phyloP scores from a whole-genome alignment of 2,329 filamentous ascomycete genomes.

The Hypoxylon sp. region DNA sequence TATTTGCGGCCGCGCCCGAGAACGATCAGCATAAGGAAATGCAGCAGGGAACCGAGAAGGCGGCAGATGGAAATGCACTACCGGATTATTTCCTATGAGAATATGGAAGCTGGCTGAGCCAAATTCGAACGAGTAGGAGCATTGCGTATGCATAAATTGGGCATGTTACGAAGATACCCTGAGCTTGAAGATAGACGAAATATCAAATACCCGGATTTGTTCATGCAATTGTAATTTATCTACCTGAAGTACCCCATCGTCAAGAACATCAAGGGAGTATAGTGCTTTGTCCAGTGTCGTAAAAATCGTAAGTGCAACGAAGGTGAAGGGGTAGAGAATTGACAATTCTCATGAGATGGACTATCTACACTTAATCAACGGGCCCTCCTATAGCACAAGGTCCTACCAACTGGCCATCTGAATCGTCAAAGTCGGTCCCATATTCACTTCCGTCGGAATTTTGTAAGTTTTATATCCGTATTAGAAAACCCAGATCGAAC shows the following conservation, averaged over 20 bases:
- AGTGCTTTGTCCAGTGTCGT: conserved; percentile 12
- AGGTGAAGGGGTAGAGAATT: conserved; percentile 19
- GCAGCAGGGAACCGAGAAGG: conserved; percentile 81
- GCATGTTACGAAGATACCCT: conserved; percentile 25
- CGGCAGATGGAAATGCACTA: conserved; percentile 72
- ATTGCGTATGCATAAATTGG: background rate
- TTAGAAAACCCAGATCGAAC: conserved; percentile 14
- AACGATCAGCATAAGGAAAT: conserved; percentile 92
- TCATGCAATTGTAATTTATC: conserved; percentile 20
- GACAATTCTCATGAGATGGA: conserved; percentile 13
- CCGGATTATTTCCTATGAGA: conserved; percentile 79
- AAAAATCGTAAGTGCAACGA: conserved; percentile 19
- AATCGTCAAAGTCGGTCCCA: conserved; percentile 16
- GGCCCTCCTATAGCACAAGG: conserved; percentile 19
- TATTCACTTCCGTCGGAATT: conserved; percentile 20
- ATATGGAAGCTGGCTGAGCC: background rate
- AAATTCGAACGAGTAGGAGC: conserved; percentile 7
- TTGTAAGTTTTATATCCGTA: conserved; percentile 13
- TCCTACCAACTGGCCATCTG: conserved; percentile 7
- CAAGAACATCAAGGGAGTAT: conserved; percentile 15
- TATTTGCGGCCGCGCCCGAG: conserved; percentile 96
- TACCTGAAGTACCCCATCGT: conserved; percentile 15
- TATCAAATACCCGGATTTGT: conserved; percentile 36
- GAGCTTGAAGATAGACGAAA: conserved; percentile 6
- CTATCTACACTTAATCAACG: conserved; percentile 35